Base-by-base conservation (phyloP, 2,329 filamentous ascomycete species). In the Penicillium palitans region DNA sequence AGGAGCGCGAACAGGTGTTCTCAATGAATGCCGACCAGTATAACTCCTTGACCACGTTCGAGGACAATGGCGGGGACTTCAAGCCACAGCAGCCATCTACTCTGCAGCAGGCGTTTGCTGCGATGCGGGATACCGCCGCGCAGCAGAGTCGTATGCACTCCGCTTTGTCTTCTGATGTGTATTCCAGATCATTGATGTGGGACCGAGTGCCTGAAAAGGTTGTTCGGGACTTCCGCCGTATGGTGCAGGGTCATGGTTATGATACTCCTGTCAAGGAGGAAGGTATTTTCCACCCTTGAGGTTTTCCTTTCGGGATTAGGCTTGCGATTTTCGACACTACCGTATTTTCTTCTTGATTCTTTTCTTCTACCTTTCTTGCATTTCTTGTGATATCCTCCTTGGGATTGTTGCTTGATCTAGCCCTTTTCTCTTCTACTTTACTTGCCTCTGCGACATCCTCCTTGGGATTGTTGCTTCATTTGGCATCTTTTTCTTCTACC, bases 141-240 rank as follows among this genome's bases (percentile, higher is more conserved):
- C 91, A 91, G 76, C 85, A 89, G 17, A 53, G 50, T 57, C 78
- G 79, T 10, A 62, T 74, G 25, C 73, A 75, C 41, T 46, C 51
- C 19, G 71, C 65, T 33, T 71, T 74, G 66, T 84, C 85, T 48
- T 90, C 93, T 57, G 92, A 97, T 69, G 90, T 97, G 42, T 96
- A 96, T 79, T 96, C 93, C 35, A 86, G 93, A 58, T 96, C 91
- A 62, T 83, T 98, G 61, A 86, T 98, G 58, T 96, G 91, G 91
- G 92, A 97, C 71, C 90, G 93, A 76, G 93, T 98, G 68, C 93
- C 95, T 15, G 84, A 87, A 67, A 92, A 98, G 64, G 92, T 98
- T 49, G 91, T 99, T 54, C 87, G 88, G 67, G 91, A 93, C 74
- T 98, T 98, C 80, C 90, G 90, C 69, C 90, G 91, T 76, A 92